phyloP scores from a whole-genome alignment of 176 grass and related monocot species.

The Oryza brachyantha region DNA sequence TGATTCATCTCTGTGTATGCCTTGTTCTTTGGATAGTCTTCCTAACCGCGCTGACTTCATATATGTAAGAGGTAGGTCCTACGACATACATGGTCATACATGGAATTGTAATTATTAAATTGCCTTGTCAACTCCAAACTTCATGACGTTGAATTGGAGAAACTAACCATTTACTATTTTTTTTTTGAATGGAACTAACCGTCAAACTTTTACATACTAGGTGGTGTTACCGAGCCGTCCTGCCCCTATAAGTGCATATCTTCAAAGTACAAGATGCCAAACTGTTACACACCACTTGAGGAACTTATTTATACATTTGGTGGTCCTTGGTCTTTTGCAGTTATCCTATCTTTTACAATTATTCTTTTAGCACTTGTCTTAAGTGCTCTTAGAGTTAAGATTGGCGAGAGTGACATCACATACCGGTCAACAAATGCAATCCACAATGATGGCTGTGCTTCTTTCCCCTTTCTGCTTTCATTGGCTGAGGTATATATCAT shows the following conservation, averaged over 20 bases:
- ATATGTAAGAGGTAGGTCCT: slow-evolving; percentile 87
- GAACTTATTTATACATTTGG: slow-evolving; percentile 91
- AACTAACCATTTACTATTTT: slow-evolving; percentile 24
- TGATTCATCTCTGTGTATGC: slow-evolving; percentile 73
- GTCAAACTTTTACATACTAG: slow-evolving; percentile 54
- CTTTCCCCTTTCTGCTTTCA: slow-evolving; percentile 92
- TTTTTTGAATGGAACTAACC: too few relatives aligned
- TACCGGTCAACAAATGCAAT: slow-evolving; percentile 71
- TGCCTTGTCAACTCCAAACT: slow-evolving; percentile 11
- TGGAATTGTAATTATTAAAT: neutral
- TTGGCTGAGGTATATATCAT: slow-evolving; percentile 79
- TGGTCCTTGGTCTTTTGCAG: slow-evolving; percentile 85
- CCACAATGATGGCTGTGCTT: slow-evolving; percentile 72
- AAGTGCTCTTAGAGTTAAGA: slow-evolving; percentile 92
- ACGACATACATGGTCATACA: slow-evolving; percentile 20
- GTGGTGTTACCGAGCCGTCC: slow-evolving; percentile 73
- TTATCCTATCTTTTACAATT: slow-evolving; percentile 70
- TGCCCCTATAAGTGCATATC: slow-evolving; percentile 94
- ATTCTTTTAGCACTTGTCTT: slow-evolving; percentile 82
- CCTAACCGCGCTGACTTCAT: slow-evolving; percentile 81
- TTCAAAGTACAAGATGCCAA: slow-evolving; percentile 97
- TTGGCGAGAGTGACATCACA: slow-evolving; percentile 67
- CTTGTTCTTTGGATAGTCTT: slow-evolving; percentile 76
- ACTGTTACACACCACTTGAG: slow-evolving; percentile 96
- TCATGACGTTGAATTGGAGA: slow-evolving; percentile 8